phyloP scores from a whole-genome alignment of 257 asterid genomes.

The Nicotiana otophora region DNA sequence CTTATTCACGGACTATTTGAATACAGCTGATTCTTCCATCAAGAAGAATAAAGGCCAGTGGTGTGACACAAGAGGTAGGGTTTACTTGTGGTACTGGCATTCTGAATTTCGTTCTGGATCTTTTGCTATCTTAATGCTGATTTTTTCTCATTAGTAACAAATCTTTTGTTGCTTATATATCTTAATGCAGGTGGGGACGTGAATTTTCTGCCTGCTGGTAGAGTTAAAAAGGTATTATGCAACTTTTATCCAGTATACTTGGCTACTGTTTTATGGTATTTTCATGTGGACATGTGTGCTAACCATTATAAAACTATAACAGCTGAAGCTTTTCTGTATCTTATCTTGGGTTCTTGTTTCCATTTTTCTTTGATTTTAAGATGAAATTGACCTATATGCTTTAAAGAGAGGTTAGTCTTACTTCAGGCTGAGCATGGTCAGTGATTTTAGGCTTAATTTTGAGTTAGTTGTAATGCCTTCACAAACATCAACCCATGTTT shows the following conservation, averaged over 20 bases:
- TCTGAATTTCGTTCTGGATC: neutral
- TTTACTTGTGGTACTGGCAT: neutral
- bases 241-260: neutral
- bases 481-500: too few relatives aligned
- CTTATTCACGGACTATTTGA: constrained; percentile 13
- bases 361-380: neutral
- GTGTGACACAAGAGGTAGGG: constrained; percentile 41
- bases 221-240: constrained; percentile 50
- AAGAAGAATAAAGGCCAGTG: constrained; percentile 30
- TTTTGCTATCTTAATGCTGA: neutral
- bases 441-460: too few relatives aligned
- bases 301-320: neutral
- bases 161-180: neutral
- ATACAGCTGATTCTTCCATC: constrained; percentile 38
- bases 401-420: too few relatives aligned
- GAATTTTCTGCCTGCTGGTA: constrained; percentile 36
- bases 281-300: neutral
- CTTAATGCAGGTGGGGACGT: constrained; percentile 43
- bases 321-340: neutral
- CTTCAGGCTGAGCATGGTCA: too few relatives aligned
- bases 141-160: neutral
- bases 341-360: neutral
- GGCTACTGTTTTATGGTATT: neutral
- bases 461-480: too few relatives aligned
- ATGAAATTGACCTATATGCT: neutral